A percentile compares a stretch with the other conserved stretches of the same genome.
Conservation (phyloP, 768 basidiomycete species). For the Termitomyces sp. region DNA sequence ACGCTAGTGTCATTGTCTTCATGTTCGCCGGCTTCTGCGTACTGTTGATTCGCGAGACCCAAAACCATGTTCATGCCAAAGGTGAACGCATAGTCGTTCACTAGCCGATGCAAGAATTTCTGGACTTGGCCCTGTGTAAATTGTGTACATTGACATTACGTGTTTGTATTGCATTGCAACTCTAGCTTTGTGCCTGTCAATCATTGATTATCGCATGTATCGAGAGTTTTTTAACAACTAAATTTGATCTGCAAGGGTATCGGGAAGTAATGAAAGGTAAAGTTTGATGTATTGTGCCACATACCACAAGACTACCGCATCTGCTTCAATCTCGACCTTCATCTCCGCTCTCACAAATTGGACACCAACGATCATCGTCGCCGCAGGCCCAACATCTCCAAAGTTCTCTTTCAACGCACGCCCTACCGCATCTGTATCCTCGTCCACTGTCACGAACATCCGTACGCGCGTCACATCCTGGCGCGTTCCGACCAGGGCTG, state of each 20-base stretch:
- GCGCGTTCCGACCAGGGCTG: conserved; percentile 36
- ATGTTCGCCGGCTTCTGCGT: conserved; percentile 58
- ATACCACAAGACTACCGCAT: conserved; percentile 32
- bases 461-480: conserved; percentile 41
- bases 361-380: conserved; percentile 48
- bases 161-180: conserved; percentile 3
- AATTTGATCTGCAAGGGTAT: background rate
- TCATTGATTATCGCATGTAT: background rate
- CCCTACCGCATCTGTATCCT: conserved; percentile 33
- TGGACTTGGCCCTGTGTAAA: background rate
- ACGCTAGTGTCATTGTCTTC: conserved; percentile 66
- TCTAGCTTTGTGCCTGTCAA: background rate
- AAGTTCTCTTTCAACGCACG: conserved; percentile 37
- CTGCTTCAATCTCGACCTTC: conserved; percentile 53
- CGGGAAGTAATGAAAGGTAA: background rate
- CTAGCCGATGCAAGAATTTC: conserved; percentile 7
- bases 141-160: background rate
- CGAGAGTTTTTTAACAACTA: background rate
- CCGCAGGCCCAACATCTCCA: conserved; percentile 38
- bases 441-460: conserved; percentile 41
- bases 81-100: conserved; percentile 22
- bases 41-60: conserved; percentile 49
- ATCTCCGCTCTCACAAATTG: conserved; percentile 40
- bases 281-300: background rate
- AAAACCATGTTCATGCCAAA: conserved; percentile 29